Percentiles rank a stretch among this genome's conserved stretches.
phyloP scores from a whole-genome alignment of 1,284 basidiomycete species.

The Anthracocystis walkeri region DNA sequence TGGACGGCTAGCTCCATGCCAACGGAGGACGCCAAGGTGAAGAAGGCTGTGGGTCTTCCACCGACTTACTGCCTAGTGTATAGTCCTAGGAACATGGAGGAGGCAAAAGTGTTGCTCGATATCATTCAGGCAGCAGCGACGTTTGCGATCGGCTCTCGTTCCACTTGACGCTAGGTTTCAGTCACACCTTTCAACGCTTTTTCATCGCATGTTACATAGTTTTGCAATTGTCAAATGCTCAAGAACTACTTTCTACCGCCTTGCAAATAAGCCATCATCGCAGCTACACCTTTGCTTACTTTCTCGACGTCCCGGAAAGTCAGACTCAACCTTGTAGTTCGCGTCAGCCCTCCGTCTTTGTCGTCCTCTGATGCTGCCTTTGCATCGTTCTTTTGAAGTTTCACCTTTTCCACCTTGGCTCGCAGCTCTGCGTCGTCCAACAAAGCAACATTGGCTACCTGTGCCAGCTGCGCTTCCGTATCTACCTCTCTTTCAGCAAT shows the following conservation, averaged over 20 bases:
- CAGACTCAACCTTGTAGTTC: constrained; percentile 80
- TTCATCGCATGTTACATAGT: background rate
- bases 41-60: constrained; percentile 36
- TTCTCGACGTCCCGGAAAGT: constrained; percentile 83
- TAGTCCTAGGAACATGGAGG: constrained; percentile 41
- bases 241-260: constrained; percentile 27
- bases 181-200: background rate
- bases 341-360: constrained; percentile 70
- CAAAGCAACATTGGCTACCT: constrained; percentile 44
- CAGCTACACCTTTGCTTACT: constrained; percentile 60
- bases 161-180: background rate
- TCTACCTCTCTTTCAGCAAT: constrained; percentile 72
- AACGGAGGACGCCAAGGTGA: background rate
- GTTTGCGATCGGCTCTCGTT: constrained; percentile 40
- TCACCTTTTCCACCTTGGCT: constrained; percentile 19
- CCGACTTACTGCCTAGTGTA: constrained; percentile 56
- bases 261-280: constrained; percentile 49
- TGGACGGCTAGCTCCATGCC: constrained; percentile 36
- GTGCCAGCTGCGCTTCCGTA: constrained; percentile 28
- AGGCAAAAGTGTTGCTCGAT: constrained; percentile 29
- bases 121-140: constrained; percentile 39
- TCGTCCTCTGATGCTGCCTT: constrained; percentile 70
- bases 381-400: constrained; percentile 63
- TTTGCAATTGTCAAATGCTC: background rate
- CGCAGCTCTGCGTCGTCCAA: constrained; percentile 38